Evolutionary conservation across 164 flowering plant species (phyloP).

Genomic region (Houttuynia cordata): DNA sequence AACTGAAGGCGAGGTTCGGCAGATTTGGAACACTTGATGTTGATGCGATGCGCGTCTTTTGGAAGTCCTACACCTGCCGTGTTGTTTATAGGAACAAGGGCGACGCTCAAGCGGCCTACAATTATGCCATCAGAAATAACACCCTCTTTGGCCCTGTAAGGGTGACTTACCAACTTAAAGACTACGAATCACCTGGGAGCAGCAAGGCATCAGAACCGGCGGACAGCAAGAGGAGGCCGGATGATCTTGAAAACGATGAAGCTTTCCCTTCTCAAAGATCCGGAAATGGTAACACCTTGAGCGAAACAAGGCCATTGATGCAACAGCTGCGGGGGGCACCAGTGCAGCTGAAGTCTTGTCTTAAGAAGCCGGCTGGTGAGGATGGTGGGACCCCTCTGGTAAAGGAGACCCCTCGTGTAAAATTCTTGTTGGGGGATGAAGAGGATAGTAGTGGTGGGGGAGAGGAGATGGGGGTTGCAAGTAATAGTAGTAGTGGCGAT

Average conservation of each 20-base stretch:
- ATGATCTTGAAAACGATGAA: conserved; percentile 22
- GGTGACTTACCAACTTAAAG: conserved; percentile 43
- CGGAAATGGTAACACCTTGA: conserved; percentile 9
- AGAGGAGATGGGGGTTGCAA: conserved; percentile 20
- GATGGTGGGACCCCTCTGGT: conserved; percentile 16
- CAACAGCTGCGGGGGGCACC: conserved; percentile 17
- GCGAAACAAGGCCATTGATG: conserved; percentile 9
- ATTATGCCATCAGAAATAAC: conserved; percentile 34
- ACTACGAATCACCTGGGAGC: conserved; percentile 22
- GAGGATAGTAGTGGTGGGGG: conserved; percentile 41
- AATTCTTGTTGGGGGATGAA: conserved; percentile 76
- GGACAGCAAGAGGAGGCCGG: conserved; percentile 22
- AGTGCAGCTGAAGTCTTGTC: conserved; percentile 54
- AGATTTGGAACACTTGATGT: conserved; percentile 85
- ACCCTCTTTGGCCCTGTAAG: conserved; percentile 47
- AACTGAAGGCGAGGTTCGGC: conserved; percentile 77
- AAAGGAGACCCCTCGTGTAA: conserved; percentile 60
- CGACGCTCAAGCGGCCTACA: conserved; percentile 56
- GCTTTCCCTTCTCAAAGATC: conserved; percentile 5
- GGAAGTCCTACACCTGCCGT: conserved; percentile 64
- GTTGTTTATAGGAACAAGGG: conserved; percentile 53
- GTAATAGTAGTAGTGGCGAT: conserved; percentile 33
- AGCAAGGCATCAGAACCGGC: conserved; percentile 26
- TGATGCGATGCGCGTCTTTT: conserved; percentile 51
- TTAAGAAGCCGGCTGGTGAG: conserved; percentile 60